A percentile compares a stretch with the other conserved stretches of the same genome.
These are phyloP conservation scores for Athelia sp. DNA, from an alignment of 1,284 basidiomycete species.

Conservation along the genomic window DNA sequence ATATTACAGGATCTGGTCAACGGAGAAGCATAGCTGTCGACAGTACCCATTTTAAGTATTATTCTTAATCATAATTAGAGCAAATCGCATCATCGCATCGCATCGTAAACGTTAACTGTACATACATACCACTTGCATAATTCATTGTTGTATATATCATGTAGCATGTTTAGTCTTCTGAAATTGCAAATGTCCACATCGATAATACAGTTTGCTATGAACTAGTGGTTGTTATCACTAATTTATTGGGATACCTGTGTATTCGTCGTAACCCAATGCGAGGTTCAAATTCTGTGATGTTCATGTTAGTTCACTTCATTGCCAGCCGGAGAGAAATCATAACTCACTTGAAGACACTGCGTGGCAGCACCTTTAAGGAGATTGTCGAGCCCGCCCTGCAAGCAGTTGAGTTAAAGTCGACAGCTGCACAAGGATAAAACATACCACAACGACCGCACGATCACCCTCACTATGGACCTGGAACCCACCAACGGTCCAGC, in stretches of 20 bases:
- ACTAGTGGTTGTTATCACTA: neutral
- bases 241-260: slow-evolving; percentile 66
- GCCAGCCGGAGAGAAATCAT: slow-evolving; percentile 3
- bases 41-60: too few species aligned
- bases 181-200: too few species aligned
- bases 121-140: too few species aligned
- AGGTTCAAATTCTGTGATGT: slow-evolving; percentile 84
- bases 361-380: slow-evolving; percentile 97
- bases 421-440: slow-evolving; percentile 23
- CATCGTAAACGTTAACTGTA: too few species aligned
- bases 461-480: slow-evolving; percentile 90
- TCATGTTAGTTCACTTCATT: slow-evolving; percentile 2
- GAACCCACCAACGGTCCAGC: slow-evolving; percentile 89
- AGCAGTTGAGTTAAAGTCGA: slow-evolving; percentile 6
- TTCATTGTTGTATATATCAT: too few species aligned
- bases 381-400: slow-evolving; percentile 89
- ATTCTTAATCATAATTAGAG: too few species aligned
- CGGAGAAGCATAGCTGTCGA: slow-evolving; percentile 8
- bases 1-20: slow-evolving; percentile 58
- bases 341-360: slow-evolving; percentile 86
- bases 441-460: slow-evolving; percentile 86
- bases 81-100: too few species aligned
- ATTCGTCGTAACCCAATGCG: slow-evolving; percentile 90
- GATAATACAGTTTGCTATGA: too few species aligned
- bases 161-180: too few species aligned